Percentiles rank a stretch among this genome's conserved stretches.
These are phyloP conservation scores for Blastobotrys attinorum DNA, from an alignment of 805 yeast genomes.

Conservation along the genomic window DNA sequence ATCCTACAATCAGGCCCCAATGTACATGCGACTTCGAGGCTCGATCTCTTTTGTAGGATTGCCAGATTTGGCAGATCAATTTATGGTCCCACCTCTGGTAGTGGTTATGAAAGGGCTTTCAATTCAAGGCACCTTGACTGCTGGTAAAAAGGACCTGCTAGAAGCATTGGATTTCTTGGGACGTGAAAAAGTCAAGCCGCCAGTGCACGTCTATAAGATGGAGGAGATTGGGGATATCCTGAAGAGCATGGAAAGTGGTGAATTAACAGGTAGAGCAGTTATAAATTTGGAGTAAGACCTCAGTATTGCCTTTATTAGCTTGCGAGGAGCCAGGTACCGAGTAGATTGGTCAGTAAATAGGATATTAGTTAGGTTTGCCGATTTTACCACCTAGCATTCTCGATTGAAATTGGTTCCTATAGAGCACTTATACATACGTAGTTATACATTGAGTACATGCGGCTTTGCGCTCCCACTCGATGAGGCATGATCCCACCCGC, in stretches of 20 bases:
- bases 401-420: too few species aligned
- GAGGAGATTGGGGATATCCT: conserved; percentile 62
- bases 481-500: too few species aligned
- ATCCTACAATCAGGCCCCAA: conserved; percentile 55
- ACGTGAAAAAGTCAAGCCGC: conserved; percentile 65
- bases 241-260: conserved; percentile 73
- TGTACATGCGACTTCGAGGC: conserved; percentile 58
- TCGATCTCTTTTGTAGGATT: conserved; percentile 60
- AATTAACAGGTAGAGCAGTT: conserved; percentile 82
- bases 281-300: conserved; percentile 44
- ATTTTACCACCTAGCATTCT: too few species aligned
- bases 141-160: conserved; percentile 78
- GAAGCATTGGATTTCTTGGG: conserved; percentile 71
- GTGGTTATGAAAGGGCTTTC: conserved; percentile 65
- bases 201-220: conserved; percentile 68
- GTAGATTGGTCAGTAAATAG: too few species aligned
- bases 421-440: too few species aligned
- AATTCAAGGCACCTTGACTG: conserved; percentile 79
- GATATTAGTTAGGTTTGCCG: too few species aligned
- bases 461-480: too few species aligned
- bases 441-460: too few species aligned
- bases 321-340: too few species aligned
- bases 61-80: conserved; percentile 69
- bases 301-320: too few species aligned
- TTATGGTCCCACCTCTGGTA: conserved; percentile 61